Percentiles rank a stretch among this genome's conserved stretches.
phyloP scores from a whole-genome alignment of 1,139 yeast species.

The Nakaseomyces kungkrabaensis region DNA sequence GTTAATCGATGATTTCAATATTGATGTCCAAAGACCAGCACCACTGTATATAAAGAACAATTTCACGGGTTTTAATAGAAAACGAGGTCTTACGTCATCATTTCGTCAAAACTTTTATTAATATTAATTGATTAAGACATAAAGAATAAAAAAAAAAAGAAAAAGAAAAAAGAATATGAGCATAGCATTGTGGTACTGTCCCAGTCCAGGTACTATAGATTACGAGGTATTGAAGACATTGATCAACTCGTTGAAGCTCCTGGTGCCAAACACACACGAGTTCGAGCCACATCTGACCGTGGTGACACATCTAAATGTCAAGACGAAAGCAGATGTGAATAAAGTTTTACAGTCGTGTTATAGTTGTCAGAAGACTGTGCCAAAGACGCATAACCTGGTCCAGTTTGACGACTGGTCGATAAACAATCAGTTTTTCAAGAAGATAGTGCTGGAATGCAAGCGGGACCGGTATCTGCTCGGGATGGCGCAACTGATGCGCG shows the following conservation, averaged over 20 bases:
- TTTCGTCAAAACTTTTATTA: too few species aligned
- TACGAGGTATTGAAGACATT: constrained; percentile 50
- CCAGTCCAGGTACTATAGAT: constrained; percentile 45
- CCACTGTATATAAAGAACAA: too few species aligned
- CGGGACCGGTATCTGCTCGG: constrained; percentile 51
- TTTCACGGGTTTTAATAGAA: too few species aligned
- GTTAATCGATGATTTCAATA: too few species aligned
- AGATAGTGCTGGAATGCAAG: constrained; percentile 49
- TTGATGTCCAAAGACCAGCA: too few species aligned
- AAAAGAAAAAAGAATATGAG: constrained; percentile 17
- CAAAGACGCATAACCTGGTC: constrained; percentile 26
- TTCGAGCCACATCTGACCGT: constrained; percentile 76
- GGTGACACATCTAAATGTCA: constrained; percentile 47
- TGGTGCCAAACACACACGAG: constrained; percentile 57
- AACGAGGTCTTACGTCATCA: too few species aligned
- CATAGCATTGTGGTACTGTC: constrained; percentile 69
- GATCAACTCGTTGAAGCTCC: constrained; percentile 54
- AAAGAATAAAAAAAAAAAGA: neutral
- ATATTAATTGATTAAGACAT: too few species aligned
- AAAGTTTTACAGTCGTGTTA: constrained; percentile 54
- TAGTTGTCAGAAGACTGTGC: neutral
- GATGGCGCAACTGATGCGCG: constrained; percentile 61
- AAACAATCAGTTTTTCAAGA: constrained; percentile 45
- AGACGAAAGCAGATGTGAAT: constrained; percentile 47
- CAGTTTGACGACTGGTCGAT: constrained; percentile 28